Percentiles rank a stretch among this genome's conserved stretches.
Conservation (phyloP, 768 basidiomycete species). For the Boletales sp. region DNA sequence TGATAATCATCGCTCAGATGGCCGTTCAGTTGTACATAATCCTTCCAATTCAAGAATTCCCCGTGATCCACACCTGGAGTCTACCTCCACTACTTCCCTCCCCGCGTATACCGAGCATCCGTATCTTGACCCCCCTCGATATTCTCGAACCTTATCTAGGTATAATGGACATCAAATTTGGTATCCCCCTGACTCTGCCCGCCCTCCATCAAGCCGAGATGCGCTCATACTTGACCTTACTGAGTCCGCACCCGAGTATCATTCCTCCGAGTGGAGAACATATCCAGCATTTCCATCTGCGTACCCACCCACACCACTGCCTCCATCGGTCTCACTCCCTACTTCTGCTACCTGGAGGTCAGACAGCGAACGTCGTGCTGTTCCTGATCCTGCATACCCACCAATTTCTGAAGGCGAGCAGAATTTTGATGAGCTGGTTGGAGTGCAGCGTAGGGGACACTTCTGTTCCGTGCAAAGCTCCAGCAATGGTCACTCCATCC, state of each 20-base stretch:
- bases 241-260: conserved; percentile 31
- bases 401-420: conserved; percentile 43
- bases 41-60: background rate
- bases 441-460: conserved; percentile 57
- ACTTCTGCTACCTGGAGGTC: conserved; percentile 6
- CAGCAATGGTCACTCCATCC: conserved; percentile 49
- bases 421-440: conserved; percentile 74
- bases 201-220: conserved; percentile 21
- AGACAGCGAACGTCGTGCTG: background rate
- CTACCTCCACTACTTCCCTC: conserved; percentile 18
- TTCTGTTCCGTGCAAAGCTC: conserved; percentile 55
- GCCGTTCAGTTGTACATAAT: conserved; percentile 1
- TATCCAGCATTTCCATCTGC: conserved; percentile 77
- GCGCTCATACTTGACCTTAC: conserved; percentile 2
- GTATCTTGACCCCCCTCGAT: conserved; percentile 18
- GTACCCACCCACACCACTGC: conserved; percentile 68
- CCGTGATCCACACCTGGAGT: conserved; percentile 10
- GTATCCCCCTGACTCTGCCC: conserved; percentile 55
- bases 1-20: conserved; percentile 9
- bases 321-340: conserved; percentile 34
- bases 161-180: conserved; percentile 46
- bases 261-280: conserved; percentile 65
- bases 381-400: conserved; percentile 17
- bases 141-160: conserved; percentile 19
- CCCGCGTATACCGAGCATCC: conserved; percentile 24